Base-by-base conservation (phyloP, 768 basidiomycete genomes). In the Rhodotorula kratochvilovae region DNA sequence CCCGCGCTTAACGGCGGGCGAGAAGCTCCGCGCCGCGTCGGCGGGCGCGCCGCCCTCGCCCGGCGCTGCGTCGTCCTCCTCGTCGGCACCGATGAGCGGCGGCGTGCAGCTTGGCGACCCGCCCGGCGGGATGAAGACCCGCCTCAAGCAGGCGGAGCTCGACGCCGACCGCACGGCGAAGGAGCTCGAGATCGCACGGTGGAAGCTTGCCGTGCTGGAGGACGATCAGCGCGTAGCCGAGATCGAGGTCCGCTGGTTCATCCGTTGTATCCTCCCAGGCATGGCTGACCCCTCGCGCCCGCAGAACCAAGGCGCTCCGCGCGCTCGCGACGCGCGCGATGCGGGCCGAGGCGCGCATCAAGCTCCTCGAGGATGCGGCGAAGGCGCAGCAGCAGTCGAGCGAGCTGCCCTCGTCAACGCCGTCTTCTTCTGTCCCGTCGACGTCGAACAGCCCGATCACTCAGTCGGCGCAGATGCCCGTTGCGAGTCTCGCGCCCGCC, bases 161-260 rank as follows among this genome's bases (percentile, higher is more conserved):
- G 70, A 75, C 7, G 64, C 57, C 17, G 66, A 67, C 11, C 35
- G 74, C 27, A 61, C 33, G 31, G 58, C 31, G 10, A 75, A 72
- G 60, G 71, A 75, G 60, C 43, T 75, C 33, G 74, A 75, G 66
- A 72, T 75, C 16, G 71, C 71, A 29, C 21, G 68, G 17, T 75
- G 74, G 74, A 60, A 65, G 36, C 23, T 75, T 33, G 45, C 39
- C 7, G 68, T 72, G 4, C 35, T 70, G 8, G 71, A 72, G 35
- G 68, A 68, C 31, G 74, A 75, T 25, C 61, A 65, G 36, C 45
- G 15, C 11, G 19, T 54, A 25, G 39, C 29, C 5, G 71, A 75
- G 35, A 3, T 36, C 23, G 74, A 75, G 64, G 70, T 74, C 43
- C 42, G 73, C 48, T 25, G 2, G n/a, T n/a, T n/a, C n/a, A n/a